Conservation (phyloP, 2,329 filamentous ascomycete species). For the Magnaporthiopsis rhizophila region DNA sequence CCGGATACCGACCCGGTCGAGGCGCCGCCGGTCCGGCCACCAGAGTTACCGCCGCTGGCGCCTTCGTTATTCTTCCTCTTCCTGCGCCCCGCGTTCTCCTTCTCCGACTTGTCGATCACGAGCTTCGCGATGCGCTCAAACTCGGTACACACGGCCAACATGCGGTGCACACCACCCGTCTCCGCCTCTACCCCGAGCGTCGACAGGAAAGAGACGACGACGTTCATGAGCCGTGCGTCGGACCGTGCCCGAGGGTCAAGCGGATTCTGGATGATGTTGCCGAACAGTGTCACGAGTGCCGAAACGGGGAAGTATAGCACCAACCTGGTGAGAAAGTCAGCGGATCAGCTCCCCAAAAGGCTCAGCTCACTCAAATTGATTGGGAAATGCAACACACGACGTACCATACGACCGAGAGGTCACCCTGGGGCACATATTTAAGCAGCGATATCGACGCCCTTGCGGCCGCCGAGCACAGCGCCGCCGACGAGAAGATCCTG, state of each 20-base stretch:
- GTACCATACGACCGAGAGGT: conserved; percentile 92
- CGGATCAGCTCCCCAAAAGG: background rate
- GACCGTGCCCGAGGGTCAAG: conserved; percentile 80
- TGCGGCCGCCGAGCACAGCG: conserved; percentile 86
- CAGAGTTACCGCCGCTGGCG: conserved; percentile 9
- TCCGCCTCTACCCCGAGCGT: conserved; percentile 85
- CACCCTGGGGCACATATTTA: conserved; percentile 92
- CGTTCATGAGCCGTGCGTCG: conserved; percentile 83
- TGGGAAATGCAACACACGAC: conserved; percentile 22
- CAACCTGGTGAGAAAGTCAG: conserved; percentile 46
- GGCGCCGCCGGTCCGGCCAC: background rate
- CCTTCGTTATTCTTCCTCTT: conserved; percentile 72
- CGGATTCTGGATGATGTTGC: conserved; percentile 93
- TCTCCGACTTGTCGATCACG: conserved; percentile 85
- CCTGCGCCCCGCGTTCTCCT: conserved; percentile 67
- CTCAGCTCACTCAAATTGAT: background rate
- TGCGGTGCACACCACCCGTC: conserved; percentile 84
- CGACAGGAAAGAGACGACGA: conserved; percentile 86
- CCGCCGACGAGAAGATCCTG: conserved; percentile 86
- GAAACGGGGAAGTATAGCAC: conserved; percentile 96
- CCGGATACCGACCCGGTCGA: background rate
- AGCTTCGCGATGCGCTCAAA: conserved; percentile 91
- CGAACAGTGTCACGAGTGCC: conserved; percentile 87
- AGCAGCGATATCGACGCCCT: conserved; percentile 87
- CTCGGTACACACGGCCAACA: conserved; percentile 90